These are phyloP conservation scores for Syzygium aromaticum DNA, from an alignment of 345 rosid species.

Conservation along the genomic window DNA sequence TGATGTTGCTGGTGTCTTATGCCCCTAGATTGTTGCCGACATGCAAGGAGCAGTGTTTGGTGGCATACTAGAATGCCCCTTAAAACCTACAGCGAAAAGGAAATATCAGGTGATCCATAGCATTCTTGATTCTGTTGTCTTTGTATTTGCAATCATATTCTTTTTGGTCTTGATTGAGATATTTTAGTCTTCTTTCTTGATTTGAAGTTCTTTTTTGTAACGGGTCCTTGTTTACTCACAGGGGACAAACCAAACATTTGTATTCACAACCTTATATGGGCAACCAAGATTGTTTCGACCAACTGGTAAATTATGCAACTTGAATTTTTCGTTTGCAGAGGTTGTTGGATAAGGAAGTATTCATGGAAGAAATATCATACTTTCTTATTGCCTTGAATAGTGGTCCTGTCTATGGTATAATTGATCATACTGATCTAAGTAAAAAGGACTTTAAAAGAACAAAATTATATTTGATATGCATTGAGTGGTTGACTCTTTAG, in stretches of 20 bases:
- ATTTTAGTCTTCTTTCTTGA: neutral
- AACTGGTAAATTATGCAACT: conserved; percentile 44
- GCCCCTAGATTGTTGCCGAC: conserved; percentile 69
- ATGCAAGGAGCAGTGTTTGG: conserved; percentile 81
- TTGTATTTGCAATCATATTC: neutral
- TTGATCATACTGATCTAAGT: neutral
- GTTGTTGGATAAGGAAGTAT: neutral
- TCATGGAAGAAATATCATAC: neutral
- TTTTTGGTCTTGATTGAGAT: neutral
- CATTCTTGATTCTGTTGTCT: neutral
- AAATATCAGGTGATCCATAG: conserved; percentile 64
- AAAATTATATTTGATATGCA: neutral
- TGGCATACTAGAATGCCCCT: conserved; percentile 69
- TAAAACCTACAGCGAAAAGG: conserved; percentile 77
- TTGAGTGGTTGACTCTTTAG: neutral
- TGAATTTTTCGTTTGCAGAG: neutral
- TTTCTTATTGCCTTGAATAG: neutral
- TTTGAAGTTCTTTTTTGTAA: neutral
- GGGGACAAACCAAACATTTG: conserved; percentile 82
- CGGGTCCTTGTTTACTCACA: conserved; percentile 11
- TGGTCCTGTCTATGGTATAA: neutral
- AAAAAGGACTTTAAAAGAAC: neutral
- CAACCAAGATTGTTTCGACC: conserved; percentile 88
- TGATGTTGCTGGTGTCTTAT: conserved; percentile 5
- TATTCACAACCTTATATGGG: conserved; percentile 86